Evolutionary conservation across 306 rosid genomes (phyloP), one percentile per base, ranked within the genome.

Genomic region (Lupinus albus): DNA sequence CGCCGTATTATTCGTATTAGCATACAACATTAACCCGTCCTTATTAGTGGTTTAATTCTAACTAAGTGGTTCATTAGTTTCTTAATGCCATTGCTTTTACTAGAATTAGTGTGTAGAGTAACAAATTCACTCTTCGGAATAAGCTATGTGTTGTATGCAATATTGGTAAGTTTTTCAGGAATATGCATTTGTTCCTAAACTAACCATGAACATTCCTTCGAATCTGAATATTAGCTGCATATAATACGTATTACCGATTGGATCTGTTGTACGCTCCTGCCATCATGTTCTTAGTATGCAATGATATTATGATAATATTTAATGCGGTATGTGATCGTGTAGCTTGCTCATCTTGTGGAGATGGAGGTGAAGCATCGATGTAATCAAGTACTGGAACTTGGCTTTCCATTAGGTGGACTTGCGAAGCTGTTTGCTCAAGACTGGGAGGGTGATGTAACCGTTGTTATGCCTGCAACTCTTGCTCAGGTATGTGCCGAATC

Each of bases 281-380:
- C 46, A 36, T 60, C 53, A 46, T 55, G 54, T 42, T 46, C 46
- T 32, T 45, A 67, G 41, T 51, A 46, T 52, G 38, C 36, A 50
- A 21, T 14, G 48, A 39, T 50, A 33, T 9, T 59, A 80, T 54
- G 48, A 39, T 55, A 33, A 13, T 59, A 80, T 59, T 55, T 25
- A n/a, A 67, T 64, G 30, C 61, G 65, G 58, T 61, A 36, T 65
- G 42, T 53, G 51, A 67, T 55, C 58, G 1, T 82, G 85, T 78
- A 93, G 99, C 97, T 93, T 63, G 99, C 99, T 65, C 99, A 93
- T 80, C 90, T 93, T 61, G 81, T 18, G 73, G 99, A 93, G 82
- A 89, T 93, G 99, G 99, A 89, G 87, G 99, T 90, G 80, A 90
- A 93, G 69, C 97, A 93, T 79, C 84, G 99, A 81, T 93, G 93